phyloP scores from a whole-genome alignment of 2,329 filamentous ascomycete genomes.

The Nannizziopsis arthrosporioides region DNA sequence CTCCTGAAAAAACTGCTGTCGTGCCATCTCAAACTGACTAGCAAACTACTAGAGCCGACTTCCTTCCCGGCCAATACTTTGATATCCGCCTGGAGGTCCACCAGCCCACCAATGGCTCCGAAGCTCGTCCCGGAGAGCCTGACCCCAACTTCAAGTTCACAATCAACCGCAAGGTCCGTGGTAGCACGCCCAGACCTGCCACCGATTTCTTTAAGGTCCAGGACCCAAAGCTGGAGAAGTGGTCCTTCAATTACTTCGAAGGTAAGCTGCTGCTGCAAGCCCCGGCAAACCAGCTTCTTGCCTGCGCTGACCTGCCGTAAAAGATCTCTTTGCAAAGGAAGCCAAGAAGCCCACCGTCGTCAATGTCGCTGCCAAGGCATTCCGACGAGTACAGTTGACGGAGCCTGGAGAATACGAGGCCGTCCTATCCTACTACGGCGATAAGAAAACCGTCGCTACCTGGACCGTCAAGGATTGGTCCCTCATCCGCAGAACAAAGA shows the following conservation, averaged over 20 bases:
- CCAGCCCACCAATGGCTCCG: constrained; percentile 67
- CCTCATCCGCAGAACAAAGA: constrained; percentile 64
- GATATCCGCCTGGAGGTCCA: constrained; percentile 76
- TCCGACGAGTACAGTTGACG: constrained; percentile 61
- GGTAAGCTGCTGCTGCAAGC: constrained; percentile 32
- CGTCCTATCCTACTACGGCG: constrained; percentile 62
- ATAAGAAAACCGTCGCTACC: constrained; percentile 57
- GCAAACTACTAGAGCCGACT: constrained; percentile 49
- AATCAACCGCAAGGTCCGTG: constrained; percentile 51
- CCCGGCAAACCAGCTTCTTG: neutral
- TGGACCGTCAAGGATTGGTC: constrained; percentile 66
- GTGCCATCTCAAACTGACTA: neutral
- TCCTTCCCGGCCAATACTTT: constrained; percentile 72
- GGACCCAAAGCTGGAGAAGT: constrained; percentile 64
- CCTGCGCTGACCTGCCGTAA: neutral
- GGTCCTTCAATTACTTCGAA: constrained; percentile 78
- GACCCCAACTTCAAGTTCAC: constrained; percentile 64
- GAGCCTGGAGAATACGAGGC: constrained; percentile 71
- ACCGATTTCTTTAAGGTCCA: constrained; percentile 56
- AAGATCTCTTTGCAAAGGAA: constrained; percentile 64
- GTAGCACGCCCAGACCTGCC: constrained; percentile 41
- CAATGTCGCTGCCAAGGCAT: constrained; percentile 68
- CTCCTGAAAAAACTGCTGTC: constrained; percentile 1
- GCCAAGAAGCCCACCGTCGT: constrained; percentile 58
- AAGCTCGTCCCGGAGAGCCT: constrained; percentile 58